phyloP scores from a whole-genome alignment of 495 filamentous ascomycete species.

The Aspergillus nidulans region DNA sequence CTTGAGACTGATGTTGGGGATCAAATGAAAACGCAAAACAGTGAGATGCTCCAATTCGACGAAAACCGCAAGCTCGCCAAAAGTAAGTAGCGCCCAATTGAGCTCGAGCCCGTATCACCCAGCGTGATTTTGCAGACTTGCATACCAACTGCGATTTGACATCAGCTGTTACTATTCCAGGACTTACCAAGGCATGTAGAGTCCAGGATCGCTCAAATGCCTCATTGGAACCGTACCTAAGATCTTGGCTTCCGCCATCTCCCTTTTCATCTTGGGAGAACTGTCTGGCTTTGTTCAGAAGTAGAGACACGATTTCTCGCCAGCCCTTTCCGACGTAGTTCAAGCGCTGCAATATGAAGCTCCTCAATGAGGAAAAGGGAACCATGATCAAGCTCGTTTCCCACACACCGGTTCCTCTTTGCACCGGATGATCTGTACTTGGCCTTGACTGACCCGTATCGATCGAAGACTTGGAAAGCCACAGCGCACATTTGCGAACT shows the following conservation, averaged over 20 bases:
- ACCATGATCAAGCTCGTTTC: slow-evolving; percentile 26
- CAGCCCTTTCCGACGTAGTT: slow-evolving; percentile 19
- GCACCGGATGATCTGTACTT: slow-evolving; percentile 25
- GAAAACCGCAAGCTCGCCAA: slow-evolving; percentile 22
- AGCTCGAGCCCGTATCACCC: slow-evolving; percentile 8
- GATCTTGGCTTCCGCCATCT: slow-evolving; percentile 6
- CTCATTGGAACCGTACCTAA: slow-evolving; percentile 13
- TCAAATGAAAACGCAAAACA: slow-evolving; percentile 24
- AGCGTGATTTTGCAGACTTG: slow-evolving; percentile 14
- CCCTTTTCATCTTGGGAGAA: background rate
- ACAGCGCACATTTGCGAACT: slow-evolving; percentile 13
- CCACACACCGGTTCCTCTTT: slow-evolving; percentile 29
- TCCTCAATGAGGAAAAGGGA: slow-evolving; percentile 27
- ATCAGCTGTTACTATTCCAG: slow-evolving; percentile 20
- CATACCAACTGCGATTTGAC: slow-evolving; percentile 13
- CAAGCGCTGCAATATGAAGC: slow-evolving; percentile 15
- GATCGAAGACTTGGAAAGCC: slow-evolving; percentile 25
- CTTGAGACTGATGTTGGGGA: slow-evolving; percentile 17
- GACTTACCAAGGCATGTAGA: slow-evolving; percentile 19
- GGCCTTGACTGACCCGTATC: slow-evolving; percentile 27
- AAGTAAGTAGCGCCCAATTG: slow-evolving; percentile 13
- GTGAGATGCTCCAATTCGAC: slow-evolving; percentile 22
- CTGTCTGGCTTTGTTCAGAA: slow-evolving; percentile 12
- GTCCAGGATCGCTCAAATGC: slow-evolving; percentile 17
- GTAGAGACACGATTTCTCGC: slow-evolving; percentile 15